phyloP scores from a whole-genome alignment of 1,284 basidiomycete genomes.

The Taiwanofungus camphoratus region DNA sequence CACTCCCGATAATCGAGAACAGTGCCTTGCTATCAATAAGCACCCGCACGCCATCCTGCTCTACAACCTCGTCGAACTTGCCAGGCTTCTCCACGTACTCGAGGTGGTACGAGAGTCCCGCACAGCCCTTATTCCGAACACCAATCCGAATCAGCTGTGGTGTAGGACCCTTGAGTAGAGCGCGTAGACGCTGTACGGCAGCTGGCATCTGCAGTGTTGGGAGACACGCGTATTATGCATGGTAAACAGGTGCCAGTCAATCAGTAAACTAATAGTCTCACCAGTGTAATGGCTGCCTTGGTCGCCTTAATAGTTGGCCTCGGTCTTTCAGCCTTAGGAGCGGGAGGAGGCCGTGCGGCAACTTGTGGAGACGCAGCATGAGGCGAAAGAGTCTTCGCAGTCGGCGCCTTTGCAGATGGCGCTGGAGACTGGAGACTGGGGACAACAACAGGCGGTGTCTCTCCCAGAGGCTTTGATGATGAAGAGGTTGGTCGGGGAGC shows the following conservation, averaged over 20 bases:
- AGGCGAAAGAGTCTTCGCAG: slow-evolving; percentile 35
- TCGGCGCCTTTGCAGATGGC: slow-evolving; percentile 29
- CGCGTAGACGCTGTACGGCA: slow-evolving; percentile 71
- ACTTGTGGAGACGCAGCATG: slow-evolving; percentile 65
- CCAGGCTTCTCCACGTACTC: slow-evolving; percentile 92
- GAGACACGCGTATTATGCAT: not conserved
- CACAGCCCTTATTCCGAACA: slow-evolving; percentile 98
- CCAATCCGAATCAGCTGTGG: slow-evolving; percentile 94
- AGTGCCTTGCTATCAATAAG: slow-evolving; percentile 96
- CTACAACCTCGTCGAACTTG: slow-evolving; percentile 96
- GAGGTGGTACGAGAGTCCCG: slow-evolving; percentile 94
- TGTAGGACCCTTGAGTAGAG: slow-evolving; percentile 71
- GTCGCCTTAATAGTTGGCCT: slow-evolving; percentile 66
- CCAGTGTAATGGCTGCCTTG: slow-evolving; percentile 81
- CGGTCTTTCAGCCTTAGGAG: slow-evolving; percentile 56
- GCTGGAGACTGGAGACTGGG: too few relatives aligned
- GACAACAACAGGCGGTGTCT: slow-evolving; percentile 47
- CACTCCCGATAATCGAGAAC: slow-evolving; percentile 97
- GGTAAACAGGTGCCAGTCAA: too few relatives aligned
- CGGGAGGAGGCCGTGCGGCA: slow-evolving; percentile 63
- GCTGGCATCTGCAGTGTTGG: slow-evolving; percentile 60
- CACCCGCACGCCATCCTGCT: slow-evolving; percentile 91
- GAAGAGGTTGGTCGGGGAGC: slow-evolving; percentile 15
- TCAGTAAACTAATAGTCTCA: slow-evolving; percentile 26
- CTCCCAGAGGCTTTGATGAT: slow-evolving; percentile 30